Base-by-base conservation (phyloP, 177 flowering plant genomes). In the Vitis hybrid region DNA sequence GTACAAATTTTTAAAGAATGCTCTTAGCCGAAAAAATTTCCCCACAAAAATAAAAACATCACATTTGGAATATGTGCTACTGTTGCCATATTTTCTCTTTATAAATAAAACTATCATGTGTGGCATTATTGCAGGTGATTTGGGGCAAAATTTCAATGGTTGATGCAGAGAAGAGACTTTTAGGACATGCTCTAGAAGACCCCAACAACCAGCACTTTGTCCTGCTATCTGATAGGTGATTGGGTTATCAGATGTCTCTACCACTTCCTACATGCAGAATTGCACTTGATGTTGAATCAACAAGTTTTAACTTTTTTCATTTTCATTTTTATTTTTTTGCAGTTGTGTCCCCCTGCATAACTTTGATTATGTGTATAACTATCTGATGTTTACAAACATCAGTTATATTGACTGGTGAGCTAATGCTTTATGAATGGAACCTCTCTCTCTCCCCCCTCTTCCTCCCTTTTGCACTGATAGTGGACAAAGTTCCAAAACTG, bases 121-220 rank as follows among this genome's bases (percentile, higher is more conserved):
- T 22, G 20, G 34, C 61, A 22, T 20, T 3, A 31, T 51, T 72
- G 60, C 86, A 92, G 95, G 92, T 92, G 59, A 84, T 58, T n/a
- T 92, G 97, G 97, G 95, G 97, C 2, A 79, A 83, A 74, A 83
- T 90, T 72, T 90, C 97, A 51, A 88, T 92, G 93, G 82, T 92
- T 73, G 91, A 88, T 79, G 95, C 97, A 59, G 95, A 90, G 73
- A 86, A 77, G 77, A 79, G 97, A 48, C 88, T 92, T 77, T 75
- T 92, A 66, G 91, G 83, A 52, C 70, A 82, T 84, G 97, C 97
- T 61, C 90, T 92, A n/a, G 60, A 67, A 65, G 95, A 92, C 65
- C 80, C 85, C 68, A 86, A 88, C 71, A 92, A 92, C 72, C 88
- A 84, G 73, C 97, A 92, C 50, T 92, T 92, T 84, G 87, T 90